Base-by-base conservation (phyloP, 495 filamentous ascomycete species). In the Massariosphaeria phaeospora region DNA sequence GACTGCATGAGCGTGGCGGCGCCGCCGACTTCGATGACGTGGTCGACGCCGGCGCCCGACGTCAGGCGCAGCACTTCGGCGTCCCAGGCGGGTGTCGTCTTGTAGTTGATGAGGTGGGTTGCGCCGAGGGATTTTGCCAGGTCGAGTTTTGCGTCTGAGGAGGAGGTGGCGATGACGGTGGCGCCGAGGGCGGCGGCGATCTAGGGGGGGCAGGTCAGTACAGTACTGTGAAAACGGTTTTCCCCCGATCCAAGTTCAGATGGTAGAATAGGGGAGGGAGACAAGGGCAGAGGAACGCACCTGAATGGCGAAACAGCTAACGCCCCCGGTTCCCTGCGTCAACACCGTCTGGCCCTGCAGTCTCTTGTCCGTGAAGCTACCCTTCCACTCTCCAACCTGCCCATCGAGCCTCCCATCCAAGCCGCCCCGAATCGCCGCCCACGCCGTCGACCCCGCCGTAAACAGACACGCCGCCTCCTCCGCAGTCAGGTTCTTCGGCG, bases 361-460 rank as follows among this genome's bases (percentile, higher is more conserved):
- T 18, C 47, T 50, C 33, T 21, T 39, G 4, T 39, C 33, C 29
- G 3, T 18, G n/a, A 13, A 30, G 5, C 18, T 12, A 8, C 30
- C 30, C 36, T 43, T 42, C 27, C 30, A 52, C 18, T 8, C 35
- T 2, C 18, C 48, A 5, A 52, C 11, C 8, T 2, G 12, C 23
- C 48, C 48, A 52, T 52, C 34, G 8, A 52, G 20, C 7, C 36
- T 15, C 35, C 10, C 48, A 42, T 52, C 48, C 20, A 52, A 15
- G 3, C 35, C 15, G 4, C 20, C 35, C 3, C 48, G 18, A 18
- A 52, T 42, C 20, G 48, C 48, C 3, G 9, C 15, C 48, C 48
- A 52, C 1, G 71, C 72, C 31, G 74, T 74, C 11, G 67, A 54
- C 10, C 61, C 66, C 1, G 73, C 70, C 30, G 70, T 71, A 15